Evolutionary conservation across 148 eudicot species (phyloP).

Genomic region (Drosera capensis): DNA sequence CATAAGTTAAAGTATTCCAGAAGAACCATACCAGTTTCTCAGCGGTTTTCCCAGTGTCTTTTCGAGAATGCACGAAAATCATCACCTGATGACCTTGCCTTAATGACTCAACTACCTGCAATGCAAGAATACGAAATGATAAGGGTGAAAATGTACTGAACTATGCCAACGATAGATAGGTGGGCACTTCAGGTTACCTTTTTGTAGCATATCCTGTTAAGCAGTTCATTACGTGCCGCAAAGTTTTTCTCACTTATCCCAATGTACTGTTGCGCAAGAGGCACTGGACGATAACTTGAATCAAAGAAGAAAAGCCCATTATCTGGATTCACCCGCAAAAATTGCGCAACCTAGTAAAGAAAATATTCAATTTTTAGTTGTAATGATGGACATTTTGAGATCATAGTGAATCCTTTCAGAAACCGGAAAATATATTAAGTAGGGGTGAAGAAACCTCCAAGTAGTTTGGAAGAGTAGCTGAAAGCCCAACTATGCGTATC

Average conservation of each 20-base stretch:
- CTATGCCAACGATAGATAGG: background rate
- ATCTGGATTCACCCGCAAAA: constrained; percentile 90
- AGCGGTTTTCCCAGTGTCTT: constrained; percentile 94
- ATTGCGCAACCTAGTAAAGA: constrained; percentile 68
- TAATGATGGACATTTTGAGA: background rate
- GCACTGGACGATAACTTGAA: constrained; percentile 97
- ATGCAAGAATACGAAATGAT: constrained; percentile 4
- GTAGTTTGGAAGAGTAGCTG: constrained; percentile 95
- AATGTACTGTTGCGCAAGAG: constrained; percentile 93
- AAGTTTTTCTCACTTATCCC: constrained; percentile 81
- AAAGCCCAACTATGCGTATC: constrained; percentile 98
- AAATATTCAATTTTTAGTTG: constrained; percentile 3
- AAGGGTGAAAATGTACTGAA: constrained; percentile 1
- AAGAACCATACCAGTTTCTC: constrained; percentile 54
- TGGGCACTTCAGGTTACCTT: constrained; percentile 34
- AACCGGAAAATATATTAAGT: background rate
- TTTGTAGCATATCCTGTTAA: constrained; percentile 73
- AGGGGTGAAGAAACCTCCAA: constrained; percentile 42
- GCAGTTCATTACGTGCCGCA: constrained; percentile 64
- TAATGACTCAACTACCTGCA: constrained; percentile 77
- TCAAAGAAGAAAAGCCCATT: constrained; percentile 92
- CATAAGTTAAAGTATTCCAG: background rate
- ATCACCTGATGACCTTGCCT: constrained; percentile 88
- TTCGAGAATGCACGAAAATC: constrained; percentile 97
- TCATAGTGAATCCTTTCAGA: background rate